phyloP scores from a whole-genome alignment of 2,329 filamentous ascomycete species.

The Calcarisporium arbuscula region DNA sequence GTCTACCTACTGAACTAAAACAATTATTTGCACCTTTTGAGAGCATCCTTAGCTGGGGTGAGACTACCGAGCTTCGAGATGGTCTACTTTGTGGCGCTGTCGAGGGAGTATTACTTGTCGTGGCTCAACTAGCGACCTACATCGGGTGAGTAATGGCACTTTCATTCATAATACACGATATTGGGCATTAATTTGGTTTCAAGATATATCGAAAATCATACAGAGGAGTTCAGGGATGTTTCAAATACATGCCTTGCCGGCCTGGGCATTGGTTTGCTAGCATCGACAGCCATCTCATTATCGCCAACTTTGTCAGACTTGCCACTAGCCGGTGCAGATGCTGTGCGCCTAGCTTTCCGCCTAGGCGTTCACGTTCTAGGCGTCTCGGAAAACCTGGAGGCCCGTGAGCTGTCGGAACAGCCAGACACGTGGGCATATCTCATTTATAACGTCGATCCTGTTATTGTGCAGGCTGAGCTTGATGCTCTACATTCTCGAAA shows the following conservation, averaged over 20 bases:
- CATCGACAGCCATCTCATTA: conserved; percentile 34
- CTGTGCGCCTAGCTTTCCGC: conserved; percentile 36
- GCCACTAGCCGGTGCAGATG: conserved; percentile 32
- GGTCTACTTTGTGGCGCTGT: conserved; percentile 35
- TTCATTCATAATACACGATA: background rate
- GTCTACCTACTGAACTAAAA: conserved; percentile 11
- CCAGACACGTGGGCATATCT: conserved; percentile 36
- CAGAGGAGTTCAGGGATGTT: conserved; percentile 1
- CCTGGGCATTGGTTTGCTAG: conserved; percentile 38
- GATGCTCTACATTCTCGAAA: conserved; percentile 21
- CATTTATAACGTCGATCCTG: conserved; percentile 23
- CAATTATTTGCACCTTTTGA: conserved; percentile 29
- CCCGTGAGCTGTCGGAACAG: conserved; percentile 17
- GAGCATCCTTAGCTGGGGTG: conserved; percentile 24
- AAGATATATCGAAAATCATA: conserved; percentile 6
- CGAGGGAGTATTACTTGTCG: conserved; percentile 35
- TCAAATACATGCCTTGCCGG: conserved; percentile 27
- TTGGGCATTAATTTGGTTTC: background rate
- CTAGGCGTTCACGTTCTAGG: conserved; percentile 37
- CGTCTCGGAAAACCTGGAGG: conserved; percentile 35
- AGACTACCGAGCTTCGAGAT: conserved; percentile 28
- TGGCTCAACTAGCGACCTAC: conserved; percentile 32
- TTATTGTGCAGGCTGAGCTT: conserved; percentile 30
- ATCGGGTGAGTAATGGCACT: conserved; percentile 32
- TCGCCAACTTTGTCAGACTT: conserved; percentile 32